These are phyloP conservation scores for Backusella morwellensis DNA, from an alignment of 192 early-diverging fungal genomes.

Conservation along the genomic window DNA sequence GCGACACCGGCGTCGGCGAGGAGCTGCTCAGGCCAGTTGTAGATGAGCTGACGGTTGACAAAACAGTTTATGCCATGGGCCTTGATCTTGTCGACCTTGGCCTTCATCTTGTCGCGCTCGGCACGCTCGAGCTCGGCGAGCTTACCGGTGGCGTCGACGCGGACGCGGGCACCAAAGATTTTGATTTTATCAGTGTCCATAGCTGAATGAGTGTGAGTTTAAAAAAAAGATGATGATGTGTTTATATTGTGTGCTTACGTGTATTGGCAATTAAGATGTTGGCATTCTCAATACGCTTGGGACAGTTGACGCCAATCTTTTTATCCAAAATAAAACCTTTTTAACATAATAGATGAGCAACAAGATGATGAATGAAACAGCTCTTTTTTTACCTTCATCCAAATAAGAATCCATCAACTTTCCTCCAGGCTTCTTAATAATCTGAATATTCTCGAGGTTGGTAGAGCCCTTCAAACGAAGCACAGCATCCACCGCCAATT, in stretches of 20 bases:
- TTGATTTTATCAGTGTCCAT: constrained; percentile 99
- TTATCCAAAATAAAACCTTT: constrained; percentile 96
- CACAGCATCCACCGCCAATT: constrained; percentile 96
- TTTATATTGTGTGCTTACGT: constrained; percentile 48
- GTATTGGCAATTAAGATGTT: constrained; percentile 98
- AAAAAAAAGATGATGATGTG: neutral
- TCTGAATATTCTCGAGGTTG: constrained; percentile 98
- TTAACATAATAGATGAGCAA: neutral
- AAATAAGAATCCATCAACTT: constrained; percentile 93
- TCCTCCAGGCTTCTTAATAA: constrained; percentile 98
- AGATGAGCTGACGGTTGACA: constrained; percentile 99
- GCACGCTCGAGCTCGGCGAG: constrained; percentile 98
- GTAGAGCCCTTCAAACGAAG: constrained; percentile 86
- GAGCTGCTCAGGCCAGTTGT: constrained; percentile 99
- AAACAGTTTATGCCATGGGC: constrained; percentile 98
- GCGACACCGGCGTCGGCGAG: constrained; percentile 97
- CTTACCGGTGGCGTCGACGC: constrained; percentile 95
- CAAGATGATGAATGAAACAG: neutral
- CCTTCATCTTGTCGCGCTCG: constrained; percentile 97
- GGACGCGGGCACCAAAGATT: constrained; percentile 96
- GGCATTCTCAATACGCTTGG: constrained; percentile 94
- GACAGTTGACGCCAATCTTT: constrained; percentile 98
- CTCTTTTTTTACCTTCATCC: constrained; percentile 66
- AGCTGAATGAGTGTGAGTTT: constrained; percentile 42
- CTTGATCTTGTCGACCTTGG: constrained; percentile 98